Evolutionary conservation across 2,329 filamentous ascomycete genomes (phyloP).

Genomic region (Simplicillium sp.): DNA sequence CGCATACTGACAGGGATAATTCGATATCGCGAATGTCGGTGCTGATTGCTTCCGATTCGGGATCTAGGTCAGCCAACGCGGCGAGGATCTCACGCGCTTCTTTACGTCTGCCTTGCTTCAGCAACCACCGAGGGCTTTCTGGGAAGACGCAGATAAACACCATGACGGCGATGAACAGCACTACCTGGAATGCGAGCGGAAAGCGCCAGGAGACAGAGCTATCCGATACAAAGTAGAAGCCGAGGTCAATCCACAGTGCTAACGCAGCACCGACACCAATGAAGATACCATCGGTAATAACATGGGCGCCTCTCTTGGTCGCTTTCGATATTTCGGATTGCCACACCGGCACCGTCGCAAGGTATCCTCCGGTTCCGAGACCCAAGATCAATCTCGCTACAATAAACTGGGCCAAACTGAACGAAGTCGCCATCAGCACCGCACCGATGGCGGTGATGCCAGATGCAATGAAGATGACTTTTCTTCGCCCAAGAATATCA

Average conservation of each 20-base stretch:
- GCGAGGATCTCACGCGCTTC: constrained; percentile 42
- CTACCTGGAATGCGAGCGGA: constrained; percentile 33
- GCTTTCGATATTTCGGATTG: constrained; percentile 41
- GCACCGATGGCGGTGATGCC: constrained; percentile 42
- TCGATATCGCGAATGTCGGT: constrained; percentile 7
- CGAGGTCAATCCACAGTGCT: constrained; percentile 34
- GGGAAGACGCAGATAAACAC: constrained; percentile 29
- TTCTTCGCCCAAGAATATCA: constrained; percentile 47
- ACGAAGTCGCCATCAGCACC: constrained; percentile 42
- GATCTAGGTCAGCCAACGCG: constrained; percentile 1
- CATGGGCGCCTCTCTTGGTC: constrained; percentile 35
- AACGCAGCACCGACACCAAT: constrained; percentile 31
- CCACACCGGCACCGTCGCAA: constrained; percentile 44
- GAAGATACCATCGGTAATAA: constrained; percentile 40
- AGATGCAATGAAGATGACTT: constrained; percentile 44
- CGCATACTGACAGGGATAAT: constrained; percentile 8
- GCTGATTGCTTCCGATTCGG: constrained; percentile 3
- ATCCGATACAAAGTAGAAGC: constrained; percentile 19
- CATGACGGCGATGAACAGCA: constrained; percentile 34
- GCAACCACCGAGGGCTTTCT: constrained; percentile 26
- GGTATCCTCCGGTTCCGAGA: constrained; percentile 41
- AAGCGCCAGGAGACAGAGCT: constrained; percentile 33
- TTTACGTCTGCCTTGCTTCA: constrained; percentile 20
- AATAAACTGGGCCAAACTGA: constrained; percentile 22
- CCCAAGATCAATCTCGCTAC: constrained; percentile 41